Conservation (phyloP, 176 grass and related monocot genomes). For the Zea mays region Zm-B73-REFERENCE-NAM-5.0 NC_050096.1:252003001-252003500, state of each 20-base stretch:
- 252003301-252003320: slow-evolving; percentile 30
- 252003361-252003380: slow-evolving; percentile 60
- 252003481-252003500: neutral
- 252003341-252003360: slow-evolving; percentile 65
- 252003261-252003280: no score
- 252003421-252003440: slow-evolving; percentile 41
- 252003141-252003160: no score
- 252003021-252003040: slow-evolving; percentile 59
- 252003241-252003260: neutral
- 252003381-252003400: slow-evolving; percentile 56
- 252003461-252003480: no score
- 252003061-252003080: no score
- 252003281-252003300: no score
- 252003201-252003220: no score
- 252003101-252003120: no score
- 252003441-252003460: slow-evolving; percentile 52
- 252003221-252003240: no score
- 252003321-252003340: slow-evolving; percentile 76
- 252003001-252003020: slow-evolving; percentile 56
- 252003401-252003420: slow-evolving; percentile 43
- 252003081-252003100: no score
- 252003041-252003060: slow-evolving; percentile 57
- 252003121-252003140: no score
- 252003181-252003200: no score
- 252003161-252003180: no score